Percentiles rank a stretch among this genome's conserved stretches.
phyloP scores from a whole-genome alignment of 2,329 filamentous ascomycete species.

The Geosmithia flava region DNA sequence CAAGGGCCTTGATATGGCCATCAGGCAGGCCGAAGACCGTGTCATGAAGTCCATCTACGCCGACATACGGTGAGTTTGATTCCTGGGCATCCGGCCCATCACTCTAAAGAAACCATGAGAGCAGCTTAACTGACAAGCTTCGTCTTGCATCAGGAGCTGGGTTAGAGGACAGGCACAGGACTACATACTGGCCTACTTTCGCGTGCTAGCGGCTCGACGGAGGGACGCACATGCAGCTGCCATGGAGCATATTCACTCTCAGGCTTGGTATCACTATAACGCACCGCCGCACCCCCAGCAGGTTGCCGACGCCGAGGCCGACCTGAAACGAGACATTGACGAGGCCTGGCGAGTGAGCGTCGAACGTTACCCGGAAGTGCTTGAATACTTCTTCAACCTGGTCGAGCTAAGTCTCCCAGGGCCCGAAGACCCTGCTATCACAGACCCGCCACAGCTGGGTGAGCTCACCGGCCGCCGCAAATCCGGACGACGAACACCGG shows the following conservation, averaged over 20 bases:
- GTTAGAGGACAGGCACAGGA: slow-evolving; percentile 54
- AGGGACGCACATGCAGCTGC: slow-evolving; percentile 43
- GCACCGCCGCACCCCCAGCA: slow-evolving; percentile 47
- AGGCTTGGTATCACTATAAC: slow-evolving; percentile 45
- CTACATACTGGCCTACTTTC: slow-evolving; percentile 55
- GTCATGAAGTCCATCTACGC: slow-evolving; percentile 52
- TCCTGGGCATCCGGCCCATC: neutral
- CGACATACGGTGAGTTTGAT: slow-evolving; percentile 44
- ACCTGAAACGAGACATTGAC: slow-evolving; percentile 62
- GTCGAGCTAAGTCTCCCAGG: slow-evolving; percentile 53
- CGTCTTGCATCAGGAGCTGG: slow-evolving; percentile 35
- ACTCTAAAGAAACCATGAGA: neutral
- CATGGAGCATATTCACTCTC: slow-evolving; percentile 41
- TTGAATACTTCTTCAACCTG: slow-evolving; percentile 67
- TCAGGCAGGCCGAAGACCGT: slow-evolving; percentile 48
- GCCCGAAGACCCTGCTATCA: slow-evolving; percentile 47
- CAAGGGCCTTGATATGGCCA: slow-evolving; percentile 48
- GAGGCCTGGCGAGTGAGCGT: slow-evolving; percentile 69
- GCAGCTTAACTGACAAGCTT: neutral
- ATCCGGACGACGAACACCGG: slow-evolving; percentile 24
- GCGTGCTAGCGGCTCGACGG: slow-evolving; percentile 46
- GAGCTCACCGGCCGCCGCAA: slow-evolving; percentile 34
- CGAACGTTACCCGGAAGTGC: slow-evolving; percentile 66
- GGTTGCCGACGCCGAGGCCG: slow-evolving; percentile 50
- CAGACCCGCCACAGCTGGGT: slow-evolving; percentile 43